Evolutionary conservation across 768 basidiomycete species (phyloP).

Genomic region (Dentipellis sp.): DNA sequence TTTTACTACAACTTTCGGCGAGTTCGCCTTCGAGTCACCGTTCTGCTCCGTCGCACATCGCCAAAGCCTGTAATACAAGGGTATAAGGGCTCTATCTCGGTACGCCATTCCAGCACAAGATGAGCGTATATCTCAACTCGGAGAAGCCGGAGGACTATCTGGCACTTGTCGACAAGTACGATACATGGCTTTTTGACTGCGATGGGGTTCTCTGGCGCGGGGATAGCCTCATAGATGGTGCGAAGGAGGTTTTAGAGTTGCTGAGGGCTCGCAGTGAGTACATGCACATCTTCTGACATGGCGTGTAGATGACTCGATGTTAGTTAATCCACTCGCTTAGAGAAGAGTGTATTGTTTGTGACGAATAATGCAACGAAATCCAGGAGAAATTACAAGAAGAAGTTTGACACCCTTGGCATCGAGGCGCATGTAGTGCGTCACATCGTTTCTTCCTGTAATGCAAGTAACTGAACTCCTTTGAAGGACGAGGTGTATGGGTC

Average conservation of each 20-base stretch:
- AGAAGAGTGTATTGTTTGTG: constrained; percentile 76
- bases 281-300: constrained; percentile 1
- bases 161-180: constrained; percentile 48
- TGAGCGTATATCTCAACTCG: constrained; percentile 8
- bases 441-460: neutral
- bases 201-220: constrained; percentile 94
- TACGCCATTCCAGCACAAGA: neutral
- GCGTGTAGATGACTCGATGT: constrained; percentile 2
- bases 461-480: neutral
- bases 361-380: constrained; percentile 98
- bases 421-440: constrained; percentile 63
- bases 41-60: too few species aligned
- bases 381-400: constrained; percentile 74
- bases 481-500: constrained; percentile 98
- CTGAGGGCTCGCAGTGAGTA: constrained; percentile 64
- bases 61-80: too few species aligned
- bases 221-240: constrained; percentile 70
- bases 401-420: constrained; percentile 86
- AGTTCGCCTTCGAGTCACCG: too few species aligned
- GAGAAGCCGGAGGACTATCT: constrained; percentile 23
- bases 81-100: too few species aligned
- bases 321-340: neutral
- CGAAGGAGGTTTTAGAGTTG: constrained; percentile 60
- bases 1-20: too few species aligned
- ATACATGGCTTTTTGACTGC: constrained; percentile 96